A percentile compares a stretch with the other conserved stretches of the same genome.
Evolutionary conservation across 2,329 filamentous ascomycete species (phyloP).

Genomic region (Trichophaea hybrida): DNA sequence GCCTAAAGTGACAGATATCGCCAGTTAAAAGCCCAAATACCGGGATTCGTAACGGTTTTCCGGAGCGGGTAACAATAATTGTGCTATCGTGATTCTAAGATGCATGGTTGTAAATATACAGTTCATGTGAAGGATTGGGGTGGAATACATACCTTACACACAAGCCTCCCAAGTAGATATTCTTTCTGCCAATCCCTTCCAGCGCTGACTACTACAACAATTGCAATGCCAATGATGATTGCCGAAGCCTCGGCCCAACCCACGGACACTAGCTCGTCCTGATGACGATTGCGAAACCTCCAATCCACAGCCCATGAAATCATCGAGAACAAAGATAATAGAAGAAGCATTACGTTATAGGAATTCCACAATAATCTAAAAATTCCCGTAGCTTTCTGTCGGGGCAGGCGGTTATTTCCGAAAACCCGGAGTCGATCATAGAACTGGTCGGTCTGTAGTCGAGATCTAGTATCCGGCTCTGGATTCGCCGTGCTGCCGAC

Average conservation of each 20-base stretch:
- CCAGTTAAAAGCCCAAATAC: conserved; percentile 55
- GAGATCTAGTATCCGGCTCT: not conserved
- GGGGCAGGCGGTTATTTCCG: conserved; percentile 47
- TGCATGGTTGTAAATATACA: not conserved
- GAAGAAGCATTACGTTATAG: conserved; percentile 60
- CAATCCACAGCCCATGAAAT: conserved; percentile 52
- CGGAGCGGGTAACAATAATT: conserved; percentile 53
- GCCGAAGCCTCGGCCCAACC: conserved; percentile 57
- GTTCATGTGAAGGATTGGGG: not conserved
- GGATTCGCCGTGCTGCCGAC: conserved; percentile 4
- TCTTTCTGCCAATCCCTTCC: conserved; percentile 56
- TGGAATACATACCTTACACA: conserved; percentile 36
- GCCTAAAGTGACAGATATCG: conserved; percentile 53
- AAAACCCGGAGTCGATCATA: conserved; percentile 45
- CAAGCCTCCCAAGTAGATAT: conserved; percentile 49
- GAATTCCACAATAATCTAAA: conserved; percentile 50
- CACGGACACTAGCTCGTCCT: conserved; percentile 34
- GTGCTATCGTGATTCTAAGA: conserved; percentile 47
- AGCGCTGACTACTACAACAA: conserved; percentile 49
- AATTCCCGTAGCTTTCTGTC: conserved; percentile 48
- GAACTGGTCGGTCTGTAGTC: conserved; percentile 26
- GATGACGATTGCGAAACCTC: conserved; percentile 57
- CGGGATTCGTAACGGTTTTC: conserved; percentile 47
- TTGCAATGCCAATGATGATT: conserved; percentile 49
- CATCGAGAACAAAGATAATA: conserved; percentile 53